A percentile compares a stretch with the other conserved stretches of the same genome.
Conservation (phyloP, 2,329 filamentous ascomycete genomes). For the Talaromyces sp. region DNA sequence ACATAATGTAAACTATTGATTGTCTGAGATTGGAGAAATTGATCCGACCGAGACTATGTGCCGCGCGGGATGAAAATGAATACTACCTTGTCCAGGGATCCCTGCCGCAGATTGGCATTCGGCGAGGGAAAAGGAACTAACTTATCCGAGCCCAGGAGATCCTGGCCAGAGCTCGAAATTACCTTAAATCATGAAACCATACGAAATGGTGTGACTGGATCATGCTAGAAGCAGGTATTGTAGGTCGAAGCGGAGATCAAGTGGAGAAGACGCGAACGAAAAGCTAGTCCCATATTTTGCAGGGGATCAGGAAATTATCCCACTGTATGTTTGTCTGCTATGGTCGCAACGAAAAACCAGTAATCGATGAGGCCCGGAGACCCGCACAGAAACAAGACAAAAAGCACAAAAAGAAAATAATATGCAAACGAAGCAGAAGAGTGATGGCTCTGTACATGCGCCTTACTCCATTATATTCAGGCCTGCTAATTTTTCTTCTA, state of each 20-base stretch:
- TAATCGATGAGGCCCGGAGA: neutral
- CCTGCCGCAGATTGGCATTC: too few species aligned
- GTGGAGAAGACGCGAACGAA: neutral
- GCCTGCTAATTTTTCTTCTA: conserved; percentile 43
- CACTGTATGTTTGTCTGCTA: conserved; percentile 3
- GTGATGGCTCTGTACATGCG: neutral
- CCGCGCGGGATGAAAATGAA: neutral
- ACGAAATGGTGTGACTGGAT: neutral
- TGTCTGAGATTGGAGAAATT: too few species aligned
- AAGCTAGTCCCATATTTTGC: neutral
- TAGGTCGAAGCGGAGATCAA: too few species aligned
- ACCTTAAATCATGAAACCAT: neutral
- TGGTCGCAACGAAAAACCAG: neutral
- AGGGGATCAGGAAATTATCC: neutral
- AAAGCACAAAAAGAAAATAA: neutral
- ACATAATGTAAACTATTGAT: too few species aligned
- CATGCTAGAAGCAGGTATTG: neutral
- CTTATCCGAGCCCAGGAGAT: neutral
- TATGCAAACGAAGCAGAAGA: neutral
- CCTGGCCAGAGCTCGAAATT: neutral
- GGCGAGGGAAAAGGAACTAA: too few species aligned
- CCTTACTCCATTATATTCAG: neutral
- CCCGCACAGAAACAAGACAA: neutral
- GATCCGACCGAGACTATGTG: neutral
- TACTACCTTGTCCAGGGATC: too few species aligned